These are phyloP conservation scores for Carnegiea gigantea DNA, from an alignment of 179 eudicot species.

Conservation along the genomic window DNA sequence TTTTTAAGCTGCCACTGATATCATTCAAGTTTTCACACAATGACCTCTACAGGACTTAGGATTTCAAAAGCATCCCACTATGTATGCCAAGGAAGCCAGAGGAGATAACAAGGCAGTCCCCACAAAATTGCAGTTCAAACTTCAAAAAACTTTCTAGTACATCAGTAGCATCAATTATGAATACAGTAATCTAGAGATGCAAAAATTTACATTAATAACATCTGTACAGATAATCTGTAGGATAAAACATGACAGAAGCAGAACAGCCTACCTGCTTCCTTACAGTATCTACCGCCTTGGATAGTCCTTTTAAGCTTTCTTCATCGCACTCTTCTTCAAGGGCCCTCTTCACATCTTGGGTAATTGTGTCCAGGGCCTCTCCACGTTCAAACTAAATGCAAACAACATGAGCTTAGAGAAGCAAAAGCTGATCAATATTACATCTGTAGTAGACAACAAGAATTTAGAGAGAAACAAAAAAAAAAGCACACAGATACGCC, in stretches of 20 bases:
- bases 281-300: constrained; percentile 94
- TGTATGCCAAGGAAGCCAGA: not conserved
- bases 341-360: constrained; percentile 65
- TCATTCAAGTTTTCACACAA: constrained; percentile 5
- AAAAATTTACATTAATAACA: not conserved
- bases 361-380: constrained; percentile 82
- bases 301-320: constrained; percentile 70
- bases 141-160: not conserved
- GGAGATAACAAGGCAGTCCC: not conserved
- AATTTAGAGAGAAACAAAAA: too few species aligned
- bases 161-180: not conserved
- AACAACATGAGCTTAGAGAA: constrained; percentile 13
- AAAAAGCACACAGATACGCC: too few species aligned
- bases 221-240: not conserved
- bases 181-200: not conserved
- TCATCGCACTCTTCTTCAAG: constrained; percentile 88
- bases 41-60: not conserved
- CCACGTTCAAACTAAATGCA: constrained; percentile 91
- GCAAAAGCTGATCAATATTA: constrained; percentile 5
- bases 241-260: constrained; percentile 5
- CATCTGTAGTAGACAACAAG: not conserved
- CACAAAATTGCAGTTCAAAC: not conserved
- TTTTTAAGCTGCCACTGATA: not conserved
- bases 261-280: constrained; percentile 67
- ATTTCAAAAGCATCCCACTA: not conserved